phyloP scores from a whole-genome alignment of 83 land plant genomes.

The Isoetes engelmannii region DNA sequence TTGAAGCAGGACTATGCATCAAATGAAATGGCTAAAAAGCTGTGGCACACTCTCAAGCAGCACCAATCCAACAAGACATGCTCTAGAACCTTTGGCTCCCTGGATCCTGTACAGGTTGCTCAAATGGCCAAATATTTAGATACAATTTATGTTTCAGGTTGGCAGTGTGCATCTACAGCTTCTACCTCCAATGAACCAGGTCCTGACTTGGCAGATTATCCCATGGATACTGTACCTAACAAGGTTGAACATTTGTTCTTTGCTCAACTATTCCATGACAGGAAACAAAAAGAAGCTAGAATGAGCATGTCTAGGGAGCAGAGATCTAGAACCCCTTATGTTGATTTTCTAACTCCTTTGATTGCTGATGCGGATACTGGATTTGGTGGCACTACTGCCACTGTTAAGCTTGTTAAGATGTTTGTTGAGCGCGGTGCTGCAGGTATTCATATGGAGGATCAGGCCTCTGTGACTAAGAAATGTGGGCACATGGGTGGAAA shows the following conservation, averaged over 20 bases:
- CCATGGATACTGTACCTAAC: conserved; percentile 92
- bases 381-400: conserved; percentile 82
- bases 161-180: conserved; percentile 96
- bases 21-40: conserved; percentile 72
- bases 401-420: conserved; percentile 86
- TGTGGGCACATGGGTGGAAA: conserved; percentile 98
- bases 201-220: conserved; percentile 94
- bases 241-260: conserved; percentile 88
- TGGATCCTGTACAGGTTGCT: conserved; percentile 88
- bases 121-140: conserved; percentile 89
- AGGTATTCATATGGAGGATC: conserved; percentile 91
- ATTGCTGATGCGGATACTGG: conserved; percentile 95
- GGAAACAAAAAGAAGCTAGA: conserved; percentile 76
- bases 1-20: conserved; percentile 61
- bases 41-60: conserved; percentile 65
- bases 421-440: conserved; percentile 95
- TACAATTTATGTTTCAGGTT: conserved; percentile 87
- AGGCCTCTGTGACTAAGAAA: conserved; percentile 78
- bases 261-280: conserved; percentile 83
- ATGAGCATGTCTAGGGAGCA: conserved; percentile 53
- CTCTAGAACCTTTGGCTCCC: conserved; percentile 80
- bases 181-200: conserved; percentile 86
- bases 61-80: conserved; percentile 78
- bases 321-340: conserved; percentile 51
- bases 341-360: conserved; percentile 70